These are phyloP conservation scores for Parafenestella ontariensis DNA, from an alignment of 2,329 filamentous ascomycete genomes.

Conservation along the genomic window DNA sequence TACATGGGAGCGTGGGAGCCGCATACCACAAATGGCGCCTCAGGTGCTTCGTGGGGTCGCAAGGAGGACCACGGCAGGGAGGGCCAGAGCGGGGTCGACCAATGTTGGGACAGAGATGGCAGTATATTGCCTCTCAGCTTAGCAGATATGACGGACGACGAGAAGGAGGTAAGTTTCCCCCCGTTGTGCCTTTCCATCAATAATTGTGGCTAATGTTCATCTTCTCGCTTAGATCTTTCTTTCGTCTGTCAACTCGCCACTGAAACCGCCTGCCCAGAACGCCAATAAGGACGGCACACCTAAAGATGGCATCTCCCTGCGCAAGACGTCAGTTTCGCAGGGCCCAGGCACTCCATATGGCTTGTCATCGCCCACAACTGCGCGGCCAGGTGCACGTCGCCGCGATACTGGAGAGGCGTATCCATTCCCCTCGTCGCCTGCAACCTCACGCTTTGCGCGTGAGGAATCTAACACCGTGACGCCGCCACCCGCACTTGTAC, in stretches of 20 bases:
- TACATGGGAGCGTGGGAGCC: conserved; percentile 83
- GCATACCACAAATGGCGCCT: conserved; percentile 69
- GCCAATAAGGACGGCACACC: conserved; percentile 66
- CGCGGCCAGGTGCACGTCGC: conserved; percentile 77
- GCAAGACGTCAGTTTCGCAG: conserved; percentile 84
- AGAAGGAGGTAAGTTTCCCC: conserved; percentile 64
- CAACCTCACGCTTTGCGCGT: conserved; percentile 65
- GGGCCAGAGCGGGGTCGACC: conserved; percentile 79
- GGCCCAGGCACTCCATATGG: conserved; percentile 69
- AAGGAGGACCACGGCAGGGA: conserved; percentile 73
- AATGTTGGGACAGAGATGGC: conserved; percentile 85
- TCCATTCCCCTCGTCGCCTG: conserved; percentile 66
- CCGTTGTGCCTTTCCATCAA: conserved; percentile 4
- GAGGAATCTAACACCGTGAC: conserved; percentile 69
- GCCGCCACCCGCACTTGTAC: conserved; percentile 66
- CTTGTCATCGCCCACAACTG: conserved; percentile 74
- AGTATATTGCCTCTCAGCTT: conserved; percentile 74
- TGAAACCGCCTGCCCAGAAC: conserved; percentile 81
- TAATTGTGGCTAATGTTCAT: conserved; percentile 15
- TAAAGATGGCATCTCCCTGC: conserved; percentile 66
- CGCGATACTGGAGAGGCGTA: conserved; percentile 82
- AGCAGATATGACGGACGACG: conserved; percentile 72
- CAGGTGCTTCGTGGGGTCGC: conserved; percentile 74
- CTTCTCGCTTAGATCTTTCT: conserved; percentile 70
- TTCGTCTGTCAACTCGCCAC: conserved; percentile 88